Conservation (phyloP, 1,284 basidiomycete genomes). For the Pulveroboletus sp. region DNA sequence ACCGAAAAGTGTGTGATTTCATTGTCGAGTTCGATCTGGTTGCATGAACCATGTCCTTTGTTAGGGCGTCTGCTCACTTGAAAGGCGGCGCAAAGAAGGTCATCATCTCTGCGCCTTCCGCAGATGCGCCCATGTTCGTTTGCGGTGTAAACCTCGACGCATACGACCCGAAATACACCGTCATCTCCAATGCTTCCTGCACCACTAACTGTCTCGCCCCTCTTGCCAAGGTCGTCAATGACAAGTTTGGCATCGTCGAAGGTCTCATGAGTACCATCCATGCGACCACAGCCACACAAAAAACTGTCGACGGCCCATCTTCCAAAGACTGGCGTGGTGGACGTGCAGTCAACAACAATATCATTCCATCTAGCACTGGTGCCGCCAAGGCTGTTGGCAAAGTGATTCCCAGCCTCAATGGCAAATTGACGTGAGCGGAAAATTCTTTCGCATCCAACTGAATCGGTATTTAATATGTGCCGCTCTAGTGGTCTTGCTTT, state of each 20-base stretch:
- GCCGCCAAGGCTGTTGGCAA: constrained; percentile 99
- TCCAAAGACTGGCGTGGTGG: constrained; percentile 96
- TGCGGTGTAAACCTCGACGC: constrained; percentile 95
- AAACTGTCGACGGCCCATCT: constrained; percentile 98
- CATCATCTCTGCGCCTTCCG: constrained; percentile 98
- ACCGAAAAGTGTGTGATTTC: constrained; percentile 61
- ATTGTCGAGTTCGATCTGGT: constrained; percentile 6
- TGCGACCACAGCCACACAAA: constrained; percentile 96
- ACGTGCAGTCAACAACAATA: constrained; percentile 96
- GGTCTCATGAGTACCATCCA: constrained; percentile 99
- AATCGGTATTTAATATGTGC: background rate
- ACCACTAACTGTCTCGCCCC: constrained; percentile 99
- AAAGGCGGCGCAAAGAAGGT: constrained; percentile 99
- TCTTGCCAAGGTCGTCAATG: constrained; percentile 97
- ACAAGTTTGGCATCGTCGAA: constrained; percentile 94
- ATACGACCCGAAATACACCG: constrained; percentile 90
- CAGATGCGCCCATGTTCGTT: constrained; percentile 98
- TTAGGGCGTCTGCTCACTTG: constrained; percentile 89
- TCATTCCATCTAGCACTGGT: constrained; percentile 99
- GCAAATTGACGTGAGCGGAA: constrained; percentile 73
- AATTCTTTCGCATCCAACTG: background rate
- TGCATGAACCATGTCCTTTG: background rate
- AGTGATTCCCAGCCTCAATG: constrained; percentile 96
- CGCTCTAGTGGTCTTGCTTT: constrained; percentile 82
- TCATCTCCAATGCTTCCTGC: constrained; percentile 99